phyloP scores from a whole-genome alignment of 2,329 filamentous ascomycete genomes.

The Cladorrhinum sp. region DNA sequence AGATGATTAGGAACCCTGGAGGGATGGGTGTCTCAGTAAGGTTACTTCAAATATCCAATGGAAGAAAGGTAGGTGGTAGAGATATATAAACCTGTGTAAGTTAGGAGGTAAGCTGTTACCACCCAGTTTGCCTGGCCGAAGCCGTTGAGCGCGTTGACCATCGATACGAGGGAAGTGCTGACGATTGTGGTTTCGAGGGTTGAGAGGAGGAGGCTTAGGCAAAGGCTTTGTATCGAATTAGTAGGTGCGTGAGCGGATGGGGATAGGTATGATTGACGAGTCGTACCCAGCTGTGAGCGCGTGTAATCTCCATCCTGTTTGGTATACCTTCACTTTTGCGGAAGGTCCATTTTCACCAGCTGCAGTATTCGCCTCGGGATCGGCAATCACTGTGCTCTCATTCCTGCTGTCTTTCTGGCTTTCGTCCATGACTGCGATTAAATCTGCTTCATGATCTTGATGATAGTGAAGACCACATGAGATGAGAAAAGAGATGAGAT shows the following conservation, averaged over 20 bases:
- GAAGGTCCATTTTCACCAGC: not conserved
- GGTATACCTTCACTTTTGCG: slow-evolving; percentile 6
- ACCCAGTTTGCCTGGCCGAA: slow-evolving; percentile 43
- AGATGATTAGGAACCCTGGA: slow-evolving; percentile 42
- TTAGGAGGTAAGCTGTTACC: slow-evolving; percentile 47
- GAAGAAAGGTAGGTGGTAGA: too few species aligned
- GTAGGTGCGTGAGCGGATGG: not conserved
- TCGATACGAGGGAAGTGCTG: slow-evolving; percentile 48
- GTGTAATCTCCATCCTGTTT: slow-evolving; percentile 15
- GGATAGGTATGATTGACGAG: not conserved
- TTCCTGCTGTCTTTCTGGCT: too few species aligned
- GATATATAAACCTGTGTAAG: slow-evolving; percentile 41
- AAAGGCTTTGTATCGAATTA: slow-evolving; percentile 9
- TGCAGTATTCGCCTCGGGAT: not conserved
- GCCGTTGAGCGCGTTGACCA: slow-evolving; percentile 38
- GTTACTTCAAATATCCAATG: not conserved
- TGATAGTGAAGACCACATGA: too few species aligned
- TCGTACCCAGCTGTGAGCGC: slow-evolving; percentile 10
- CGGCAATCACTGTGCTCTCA: too few species aligned
- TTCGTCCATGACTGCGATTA: too few species aligned
- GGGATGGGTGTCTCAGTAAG: not conserved
- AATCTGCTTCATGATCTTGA: too few species aligned
- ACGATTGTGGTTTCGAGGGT: slow-evolving; percentile 50
- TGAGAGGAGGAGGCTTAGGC: slow-evolving; percentile 39
- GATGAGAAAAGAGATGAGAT: too few species aligned